Conservation (phyloP, 2,329 filamentous ascomycete genomes). For the Furcasterigmium furcatum region DNA sequence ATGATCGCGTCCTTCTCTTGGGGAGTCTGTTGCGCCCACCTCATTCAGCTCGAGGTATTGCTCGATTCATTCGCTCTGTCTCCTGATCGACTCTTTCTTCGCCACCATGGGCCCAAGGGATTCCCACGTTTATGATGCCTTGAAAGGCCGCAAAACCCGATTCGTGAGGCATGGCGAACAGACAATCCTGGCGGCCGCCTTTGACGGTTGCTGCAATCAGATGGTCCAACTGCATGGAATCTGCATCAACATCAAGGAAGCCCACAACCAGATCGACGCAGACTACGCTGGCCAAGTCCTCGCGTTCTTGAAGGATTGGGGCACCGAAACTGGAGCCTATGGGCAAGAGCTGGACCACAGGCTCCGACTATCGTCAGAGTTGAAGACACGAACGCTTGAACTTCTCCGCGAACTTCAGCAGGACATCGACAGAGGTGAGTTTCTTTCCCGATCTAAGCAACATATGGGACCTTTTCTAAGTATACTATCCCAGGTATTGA, state of each 20-base stretch:
- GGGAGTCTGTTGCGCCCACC: too few relatives aligned
- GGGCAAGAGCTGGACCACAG: background rate
- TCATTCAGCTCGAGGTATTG: too few relatives aligned
- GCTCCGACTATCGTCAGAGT: background rate
- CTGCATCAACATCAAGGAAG: background rate
- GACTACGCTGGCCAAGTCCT: background rate
- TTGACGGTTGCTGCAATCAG: slow-evolving; percentile 2
- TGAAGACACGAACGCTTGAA: background rate
- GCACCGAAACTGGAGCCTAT: slow-evolving; percentile 3
- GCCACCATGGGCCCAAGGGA: background rate
- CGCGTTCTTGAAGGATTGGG: slow-evolving; percentile 1
- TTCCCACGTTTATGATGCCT: background rate
- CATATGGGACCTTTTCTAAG: too few relatives aligned
- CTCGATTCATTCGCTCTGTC: too few relatives aligned
- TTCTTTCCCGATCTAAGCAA: too few relatives aligned
- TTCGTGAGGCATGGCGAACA: background rate
- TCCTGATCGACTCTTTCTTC: too few relatives aligned
- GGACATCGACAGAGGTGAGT: background rate
- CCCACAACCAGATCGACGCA: background rate
- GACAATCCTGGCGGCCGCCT: slow-evolving; percentile 1
- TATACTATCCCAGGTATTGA: background rate
- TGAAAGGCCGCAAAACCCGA: background rate
- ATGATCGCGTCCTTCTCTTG: too few relatives aligned
- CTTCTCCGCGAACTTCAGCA: background rate
- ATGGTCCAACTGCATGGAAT: background rate